A percentile compares a stretch with the other conserved stretches of the same genome.
Conservation (phyloP, 2,329 filamentous ascomycete species). For the Colletotrichum melonis region DNA sequence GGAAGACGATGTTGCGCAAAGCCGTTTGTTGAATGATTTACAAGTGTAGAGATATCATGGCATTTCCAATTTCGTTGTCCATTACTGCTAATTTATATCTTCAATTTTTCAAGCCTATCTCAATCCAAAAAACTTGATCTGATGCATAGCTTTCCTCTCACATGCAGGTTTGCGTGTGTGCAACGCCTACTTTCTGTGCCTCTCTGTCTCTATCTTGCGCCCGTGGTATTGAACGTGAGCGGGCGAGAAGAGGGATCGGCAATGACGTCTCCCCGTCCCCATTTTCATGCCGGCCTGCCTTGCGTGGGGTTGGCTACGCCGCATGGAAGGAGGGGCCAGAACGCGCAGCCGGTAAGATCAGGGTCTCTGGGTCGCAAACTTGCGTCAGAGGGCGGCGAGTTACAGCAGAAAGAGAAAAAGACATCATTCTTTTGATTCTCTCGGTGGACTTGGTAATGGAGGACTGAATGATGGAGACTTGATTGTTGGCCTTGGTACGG, state of each 20-base stretch:
- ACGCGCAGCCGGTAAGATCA: slow-evolving; percentile 10
- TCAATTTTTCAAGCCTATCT: neutral
- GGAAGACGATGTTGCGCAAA: neutral
- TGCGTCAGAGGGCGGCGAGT: slow-evolving; percentile 18
- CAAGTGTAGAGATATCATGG: neutral
- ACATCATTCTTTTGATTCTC: neutral
- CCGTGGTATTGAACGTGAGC: neutral
- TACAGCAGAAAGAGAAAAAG: neutral
- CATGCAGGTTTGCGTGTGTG: neutral
- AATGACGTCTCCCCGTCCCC: slow-evolving; percentile 27
- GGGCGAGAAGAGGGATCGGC: slow-evolving; percentile 15
- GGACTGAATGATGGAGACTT: neutral
- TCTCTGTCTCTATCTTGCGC: no score
- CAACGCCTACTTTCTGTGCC: neutral
- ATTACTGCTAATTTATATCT: slow-evolving; percentile 19
- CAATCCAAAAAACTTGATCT: slow-evolving; percentile 14
- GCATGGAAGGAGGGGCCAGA: neutral
- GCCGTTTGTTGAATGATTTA: neutral
- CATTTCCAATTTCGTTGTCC: neutral
- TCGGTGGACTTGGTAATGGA: neutral
- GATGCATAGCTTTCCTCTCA: neutral
- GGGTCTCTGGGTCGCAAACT: slow-evolving; percentile 17
- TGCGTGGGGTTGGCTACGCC: slow-evolving; percentile 6
- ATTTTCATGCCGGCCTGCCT: slow-evolving; percentile 1
- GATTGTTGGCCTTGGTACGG: neutral